Conservation (phyloP, 345 rosid genomes). For the Capsella bursapastoris region DNA sequence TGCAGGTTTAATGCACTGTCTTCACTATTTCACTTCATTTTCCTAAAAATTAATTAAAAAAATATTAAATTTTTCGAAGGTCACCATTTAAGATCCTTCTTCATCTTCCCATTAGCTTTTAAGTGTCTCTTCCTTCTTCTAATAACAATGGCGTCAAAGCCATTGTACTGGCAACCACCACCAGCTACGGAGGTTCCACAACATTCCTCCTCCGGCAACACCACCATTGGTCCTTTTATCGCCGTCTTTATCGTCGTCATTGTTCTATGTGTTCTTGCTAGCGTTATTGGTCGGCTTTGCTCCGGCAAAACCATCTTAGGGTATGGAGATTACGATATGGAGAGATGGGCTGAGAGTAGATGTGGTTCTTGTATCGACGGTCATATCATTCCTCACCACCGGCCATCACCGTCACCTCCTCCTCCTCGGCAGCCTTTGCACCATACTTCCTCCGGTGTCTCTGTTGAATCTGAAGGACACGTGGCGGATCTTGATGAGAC, state of each 20-base stretch:
- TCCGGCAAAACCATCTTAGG: constrained; percentile 70
- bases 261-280: constrained; percentile 54
- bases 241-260: constrained; percentile 58
- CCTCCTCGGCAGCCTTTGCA: constrained; percentile 21
- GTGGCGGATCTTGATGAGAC: constrained; percentile 44
- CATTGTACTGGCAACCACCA: constrained; percentile 53
- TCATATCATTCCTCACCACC: constrained; percentile 47
- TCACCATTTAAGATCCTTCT: constrained; percentile 20
- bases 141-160: constrained; percentile 47
- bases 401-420: constrained; percentile 29
- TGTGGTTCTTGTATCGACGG: constrained; percentile 82
- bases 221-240: constrained; percentile 59
- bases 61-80: not conserved
- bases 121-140: not conserved
- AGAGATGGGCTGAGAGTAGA: constrained; percentile 72
- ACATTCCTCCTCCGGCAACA: constrained; percentile 40
- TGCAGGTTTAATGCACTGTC: constrained; percentile 26
- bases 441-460: constrained; percentile 9
- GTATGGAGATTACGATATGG: constrained; percentile 64
- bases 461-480: constrained; percentile 34
- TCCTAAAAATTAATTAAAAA: not conserved
- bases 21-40: constrained; percentile 13
- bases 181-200: constrained; percentile 34
- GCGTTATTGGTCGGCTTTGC: constrained; percentile 72
- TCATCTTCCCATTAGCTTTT: not conserved